Percentiles rank a stretch among this genome's conserved stretches.
phyloP scores from a whole-genome alignment of 257 asterid species.

The Nemophila menziesii region DNA sequence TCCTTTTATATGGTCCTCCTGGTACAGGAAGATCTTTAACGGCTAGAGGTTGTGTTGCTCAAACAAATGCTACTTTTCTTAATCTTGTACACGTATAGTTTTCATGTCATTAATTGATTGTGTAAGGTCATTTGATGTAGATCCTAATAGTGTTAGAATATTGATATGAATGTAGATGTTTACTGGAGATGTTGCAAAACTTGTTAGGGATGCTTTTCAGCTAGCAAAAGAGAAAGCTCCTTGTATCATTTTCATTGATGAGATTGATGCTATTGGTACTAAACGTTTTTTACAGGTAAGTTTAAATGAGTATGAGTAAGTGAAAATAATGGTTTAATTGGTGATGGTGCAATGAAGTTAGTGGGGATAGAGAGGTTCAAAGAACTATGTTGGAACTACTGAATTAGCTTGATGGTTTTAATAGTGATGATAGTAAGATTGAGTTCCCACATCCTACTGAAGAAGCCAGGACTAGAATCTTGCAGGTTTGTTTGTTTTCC shows the following conservation, averaged over 20 bases:
- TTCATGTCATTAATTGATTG: neutral
- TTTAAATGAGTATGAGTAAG: too few species aligned
- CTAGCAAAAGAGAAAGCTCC: slow-evolving; percentile 94
- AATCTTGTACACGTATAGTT: slow-evolving; percentile 73
- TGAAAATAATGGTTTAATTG: too few species aligned
- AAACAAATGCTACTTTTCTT: slow-evolving; percentile 86
- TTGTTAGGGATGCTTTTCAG: slow-evolving; percentile 86
- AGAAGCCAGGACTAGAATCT: slow-evolving; percentile 73
- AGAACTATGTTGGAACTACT: slow-evolving; percentile 86
- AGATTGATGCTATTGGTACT: slow-evolving; percentile 90
- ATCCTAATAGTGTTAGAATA: neutral
- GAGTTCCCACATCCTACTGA: slow-evolving; percentile 95
- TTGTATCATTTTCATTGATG: slow-evolving; percentile 86
- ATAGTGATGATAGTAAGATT: slow-evolving; percentile 93
- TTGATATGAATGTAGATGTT: slow-evolving; percentile 51
- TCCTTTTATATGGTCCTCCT: slow-evolving; percentile 79
- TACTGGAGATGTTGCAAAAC: slow-evolving; percentile 83
- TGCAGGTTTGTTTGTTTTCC: slow-evolving; percentile 53
- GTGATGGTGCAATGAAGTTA: slow-evolving; percentile 53
- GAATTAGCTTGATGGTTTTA: slow-evolving; percentile 88
- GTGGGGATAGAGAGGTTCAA: slow-evolving; percentile 90
- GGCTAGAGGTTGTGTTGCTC: slow-evolving; percentile 98
- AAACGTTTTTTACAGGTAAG: slow-evolving; percentile 85
- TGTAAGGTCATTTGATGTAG: too few species aligned
- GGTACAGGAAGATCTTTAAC: slow-evolving; percentile 78